Conservation (phyloP, 805 yeast genomes). For the Sungouiozyma intestinalis region DNA sequence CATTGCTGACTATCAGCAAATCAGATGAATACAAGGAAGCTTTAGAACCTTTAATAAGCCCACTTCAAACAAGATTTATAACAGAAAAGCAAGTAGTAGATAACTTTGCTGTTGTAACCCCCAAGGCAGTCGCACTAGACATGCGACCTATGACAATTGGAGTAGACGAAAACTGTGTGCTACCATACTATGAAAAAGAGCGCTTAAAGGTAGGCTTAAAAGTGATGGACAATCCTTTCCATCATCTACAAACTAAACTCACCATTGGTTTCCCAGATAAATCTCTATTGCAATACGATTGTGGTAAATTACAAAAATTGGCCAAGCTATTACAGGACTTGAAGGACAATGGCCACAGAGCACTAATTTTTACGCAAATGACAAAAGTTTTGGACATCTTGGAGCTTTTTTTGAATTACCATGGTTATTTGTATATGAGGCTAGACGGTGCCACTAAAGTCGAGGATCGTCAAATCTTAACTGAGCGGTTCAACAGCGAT, state of each 20-base stretch:
- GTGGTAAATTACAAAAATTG: slow-evolving; percentile 88
- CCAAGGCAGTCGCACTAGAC: slow-evolving; percentile 71
- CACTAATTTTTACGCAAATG: slow-evolving; percentile 95
- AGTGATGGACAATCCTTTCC: slow-evolving; percentile 44
- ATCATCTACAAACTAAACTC: slow-evolving; percentile 71
- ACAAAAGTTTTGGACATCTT: slow-evolving; percentile 88
- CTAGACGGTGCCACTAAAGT: slow-evolving; percentile 96
- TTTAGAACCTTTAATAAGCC: slow-evolving; percentile 30
- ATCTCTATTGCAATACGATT: slow-evolving; percentile 82
- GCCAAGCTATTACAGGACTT: slow-evolving; percentile 67
- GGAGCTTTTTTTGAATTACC: slow-evolving; percentile 87
- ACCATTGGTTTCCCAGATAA: slow-evolving; percentile 96
- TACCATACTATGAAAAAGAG: slow-evolving; percentile 24
- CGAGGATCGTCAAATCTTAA: slow-evolving; percentile 89
- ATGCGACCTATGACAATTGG: slow-evolving; percentile 36
- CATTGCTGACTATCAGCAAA: slow-evolving; percentile 27
- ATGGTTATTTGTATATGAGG: slow-evolving; percentile 90
- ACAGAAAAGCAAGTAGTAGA: slow-evolving; percentile 45
- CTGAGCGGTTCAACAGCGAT: slow-evolving; percentile 88
- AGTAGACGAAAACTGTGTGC: slow-evolving; percentile 14
- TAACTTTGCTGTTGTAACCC: slow-evolving; percentile 79
- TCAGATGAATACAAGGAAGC: slow-evolving; percentile 4
- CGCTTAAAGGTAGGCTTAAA: slow-evolving; percentile 6
- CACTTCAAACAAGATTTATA: slow-evolving; percentile 33
- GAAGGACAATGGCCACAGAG: slow-evolving; percentile 83